Evolutionary conservation across 148 eudicot species (phyloP).

Genomic region (Vaccinium vitisidaea): DNA sequence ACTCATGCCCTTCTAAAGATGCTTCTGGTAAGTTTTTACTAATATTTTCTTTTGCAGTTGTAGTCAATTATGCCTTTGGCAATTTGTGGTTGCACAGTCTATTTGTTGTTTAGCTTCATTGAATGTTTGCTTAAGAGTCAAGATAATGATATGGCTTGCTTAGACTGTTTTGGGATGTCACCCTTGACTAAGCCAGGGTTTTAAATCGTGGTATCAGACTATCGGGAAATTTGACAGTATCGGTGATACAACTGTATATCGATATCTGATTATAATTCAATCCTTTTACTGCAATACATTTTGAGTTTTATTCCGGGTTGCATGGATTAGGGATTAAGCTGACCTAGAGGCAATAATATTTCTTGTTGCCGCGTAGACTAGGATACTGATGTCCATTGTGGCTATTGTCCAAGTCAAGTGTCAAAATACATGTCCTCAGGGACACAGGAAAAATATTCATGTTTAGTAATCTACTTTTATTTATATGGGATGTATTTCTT

Average conservation of each 20-base stretch:
- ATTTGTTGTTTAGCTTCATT: not conserved
- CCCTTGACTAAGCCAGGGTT: not conserved
- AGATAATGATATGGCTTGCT: not conserved
- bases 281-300: not conserved
- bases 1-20: conserved; percentile 93
- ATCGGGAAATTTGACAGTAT: no score
- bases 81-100: not conserved
- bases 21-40: conserved; percentile 61
- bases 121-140: not conserved
- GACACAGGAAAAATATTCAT: not conserved
- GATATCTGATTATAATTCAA: not conserved
- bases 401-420: not conserved
- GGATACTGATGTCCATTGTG: not conserved
- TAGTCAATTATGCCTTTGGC: not conserved
- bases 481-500: not conserved
- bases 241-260: no score
- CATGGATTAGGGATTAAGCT: conserved; percentile 4
- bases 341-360: not conserved
- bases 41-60: not conserved
- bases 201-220: no score
- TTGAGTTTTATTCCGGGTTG: not conserved
- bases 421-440: not conserved
- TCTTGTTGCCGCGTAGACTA: not conserved
- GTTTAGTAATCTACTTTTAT: not conserved
- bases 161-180: not conserved